phyloP scores from a whole-genome alignment of 306 rosid genomes.

The Comarum palustre region DNA sequence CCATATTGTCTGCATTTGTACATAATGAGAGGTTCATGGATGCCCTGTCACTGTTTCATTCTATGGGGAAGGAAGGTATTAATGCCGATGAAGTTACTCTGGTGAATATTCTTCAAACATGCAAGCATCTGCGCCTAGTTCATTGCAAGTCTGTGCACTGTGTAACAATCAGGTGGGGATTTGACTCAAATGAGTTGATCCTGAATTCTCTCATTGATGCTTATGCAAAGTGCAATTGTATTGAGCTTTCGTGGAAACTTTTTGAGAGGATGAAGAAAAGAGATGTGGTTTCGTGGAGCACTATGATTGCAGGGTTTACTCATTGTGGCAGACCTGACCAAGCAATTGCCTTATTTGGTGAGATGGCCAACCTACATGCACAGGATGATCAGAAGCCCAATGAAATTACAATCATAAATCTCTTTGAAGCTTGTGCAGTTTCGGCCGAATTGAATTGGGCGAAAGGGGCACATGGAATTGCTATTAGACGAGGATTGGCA shows the following conservation, averaged over 20 bases:
- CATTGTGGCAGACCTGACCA: conserved; percentile 30
- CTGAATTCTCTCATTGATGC: conserved; percentile 40
- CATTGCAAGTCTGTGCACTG: conserved; percentile 38
- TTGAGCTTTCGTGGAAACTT: conserved; percentile 31
- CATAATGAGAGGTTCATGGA: conserved; percentile 35
- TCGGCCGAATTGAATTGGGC: conserved; percentile 35
- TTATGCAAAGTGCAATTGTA: conserved; percentile 41
- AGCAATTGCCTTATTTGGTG: conserved; percentile 31
- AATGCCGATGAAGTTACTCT: conserved; percentile 41
- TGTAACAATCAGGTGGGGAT: conserved; percentile 28
- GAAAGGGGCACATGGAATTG: conserved; percentile 46
- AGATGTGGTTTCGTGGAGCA: conserved; percentile 48
- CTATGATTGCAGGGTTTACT: conserved; percentile 47
- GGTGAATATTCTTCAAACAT: conserved; percentile 43
- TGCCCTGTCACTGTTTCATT: conserved; percentile 31
- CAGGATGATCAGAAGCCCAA: conserved; percentile 31
- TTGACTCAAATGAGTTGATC: conserved; percentile 35
- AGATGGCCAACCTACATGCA: conserved; percentile 26
- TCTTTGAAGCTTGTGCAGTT: conserved; percentile 42
- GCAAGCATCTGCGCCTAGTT: conserved; percentile 27
- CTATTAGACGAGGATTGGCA: conserved; percentile 29
- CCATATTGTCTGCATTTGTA: conserved; percentile 34
- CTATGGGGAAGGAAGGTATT: conserved; percentile 34
- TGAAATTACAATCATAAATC: conserved; percentile 29
- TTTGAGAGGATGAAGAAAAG: conserved; percentile 35